Percentiles rank a stretch among this genome's conserved stretches.
These are phyloP conservation scores for Metschnikowia chrysomelidarum DNA, from an alignment of 805 yeast species.

Conservation along the genomic window DNA sequence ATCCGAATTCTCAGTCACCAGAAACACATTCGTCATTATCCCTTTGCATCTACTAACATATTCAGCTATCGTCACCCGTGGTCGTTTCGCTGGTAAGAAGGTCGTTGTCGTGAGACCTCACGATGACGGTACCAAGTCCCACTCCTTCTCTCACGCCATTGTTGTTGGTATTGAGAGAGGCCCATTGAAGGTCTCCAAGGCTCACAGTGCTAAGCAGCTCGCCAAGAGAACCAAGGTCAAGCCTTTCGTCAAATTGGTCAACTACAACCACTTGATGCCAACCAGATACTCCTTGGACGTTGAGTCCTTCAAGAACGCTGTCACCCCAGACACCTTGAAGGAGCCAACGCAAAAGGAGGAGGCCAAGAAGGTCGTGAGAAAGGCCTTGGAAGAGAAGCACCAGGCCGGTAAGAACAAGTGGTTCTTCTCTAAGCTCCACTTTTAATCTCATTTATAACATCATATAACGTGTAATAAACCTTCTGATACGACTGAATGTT, in stretches of 20 bases:
- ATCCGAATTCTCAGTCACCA: too few species aligned
- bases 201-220: conserved; percentile 92
- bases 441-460: conserved; percentile 47
- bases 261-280: conserved; percentile 99
- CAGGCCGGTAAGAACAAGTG: conserved; percentile 99
- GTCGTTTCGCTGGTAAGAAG: conserved; percentile 99
- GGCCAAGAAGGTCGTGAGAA: conserved; percentile 98
- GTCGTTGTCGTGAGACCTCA: conserved; percentile 98
- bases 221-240: conserved; percentile 97
- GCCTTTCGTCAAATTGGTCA: conserved; percentile 98
- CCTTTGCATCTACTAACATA: conserved; percentile 19
- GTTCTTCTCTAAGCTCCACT: conserved; percentile 98
- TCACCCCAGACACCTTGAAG: conserved; percentile 89
- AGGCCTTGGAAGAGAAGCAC: conserved; percentile 99
- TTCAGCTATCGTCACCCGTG: conserved; percentile 96
- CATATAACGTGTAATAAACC: conserved; percentile 22
- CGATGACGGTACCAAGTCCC: conserved; percentile 98
- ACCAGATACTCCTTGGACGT: conserved; percentile 98
- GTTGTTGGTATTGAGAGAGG: conserved; percentile 99
- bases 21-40: too few species aligned
- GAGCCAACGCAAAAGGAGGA: conserved; percentile 99
- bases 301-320: conserved; percentile 88
- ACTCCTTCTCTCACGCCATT: conserved; percentile 98
- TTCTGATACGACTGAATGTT: conserved; percentile 17
- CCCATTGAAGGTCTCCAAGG: conserved; percentile 95